These are phyloP conservation scores for Thalassiosira profunda DNA, from an alignment of 108 stramenopile species.

Conservation along the genomic window DNA sequence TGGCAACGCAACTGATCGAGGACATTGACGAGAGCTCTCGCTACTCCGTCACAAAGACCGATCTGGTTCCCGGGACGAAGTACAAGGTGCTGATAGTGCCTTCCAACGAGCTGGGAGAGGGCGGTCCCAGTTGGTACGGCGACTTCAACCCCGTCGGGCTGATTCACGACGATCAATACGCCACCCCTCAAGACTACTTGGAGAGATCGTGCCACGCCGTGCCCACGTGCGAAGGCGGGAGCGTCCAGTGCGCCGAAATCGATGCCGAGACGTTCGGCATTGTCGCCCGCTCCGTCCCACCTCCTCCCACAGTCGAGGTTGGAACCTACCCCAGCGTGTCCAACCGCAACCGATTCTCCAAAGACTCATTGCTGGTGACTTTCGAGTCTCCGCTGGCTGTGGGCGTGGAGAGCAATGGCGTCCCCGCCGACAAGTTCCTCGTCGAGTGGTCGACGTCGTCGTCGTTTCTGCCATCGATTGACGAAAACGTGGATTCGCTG, in stretches of 20 bases:
- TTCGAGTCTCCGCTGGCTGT: constrained; percentile 32
- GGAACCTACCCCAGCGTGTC: constrained; percentile 47
- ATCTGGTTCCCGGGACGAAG: constrained; percentile 27
- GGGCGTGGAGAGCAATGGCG: constrained; percentile 49
- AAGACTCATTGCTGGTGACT: constrained; percentile 35
- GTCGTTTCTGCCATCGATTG: constrained; percentile 10
- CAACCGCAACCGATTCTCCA: constrained; percentile 44
- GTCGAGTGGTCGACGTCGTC: constrained; percentile 83
- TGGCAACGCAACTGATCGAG: constrained; percentile 1
- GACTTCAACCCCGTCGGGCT: constrained; percentile 35
- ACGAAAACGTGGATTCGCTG: constrained; percentile 1
- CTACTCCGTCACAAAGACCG: constrained; percentile 34
- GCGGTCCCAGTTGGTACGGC: constrained; percentile 37
- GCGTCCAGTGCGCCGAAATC: constrained; percentile 39
- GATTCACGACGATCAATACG: constrained; percentile 14
- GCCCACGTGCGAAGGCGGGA: constrained; percentile 46
- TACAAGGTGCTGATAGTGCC: constrained; percentile 42
- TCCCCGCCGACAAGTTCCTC: constrained; percentile 72
- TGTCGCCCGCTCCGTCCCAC: constrained; percentile 44
- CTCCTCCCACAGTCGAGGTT: constrained; percentile 26
- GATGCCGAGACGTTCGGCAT: constrained; percentile 37
- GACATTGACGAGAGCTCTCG: constrained; percentile 34
- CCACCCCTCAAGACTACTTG: constrained; percentile 25
- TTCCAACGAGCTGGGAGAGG: constrained; percentile 41
- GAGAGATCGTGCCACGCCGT: constrained; percentile 45